Base-by-base conservation (phyloP, 2,329 filamentous ascomycete species). In the Tolypocladium nubicola region DNA sequence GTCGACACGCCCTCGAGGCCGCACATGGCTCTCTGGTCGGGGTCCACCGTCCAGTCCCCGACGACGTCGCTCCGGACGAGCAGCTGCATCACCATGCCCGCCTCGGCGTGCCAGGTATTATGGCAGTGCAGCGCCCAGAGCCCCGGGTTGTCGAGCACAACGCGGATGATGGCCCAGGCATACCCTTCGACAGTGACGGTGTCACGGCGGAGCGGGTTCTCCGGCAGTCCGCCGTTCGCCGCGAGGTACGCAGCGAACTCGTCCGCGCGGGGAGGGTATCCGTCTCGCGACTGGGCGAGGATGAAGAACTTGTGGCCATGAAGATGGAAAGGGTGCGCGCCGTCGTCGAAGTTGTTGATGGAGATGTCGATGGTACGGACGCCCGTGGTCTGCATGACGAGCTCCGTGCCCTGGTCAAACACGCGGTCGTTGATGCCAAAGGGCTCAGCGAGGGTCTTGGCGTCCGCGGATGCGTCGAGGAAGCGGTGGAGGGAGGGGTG, bases 71-170 rank as follows among this genome's bases (percentile, higher is more conserved):
- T 61, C 13, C 64, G 62, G 1, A 70, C 72, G 13, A 75, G 63
- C 56, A 86, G 76, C 66, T 84, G 80, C 83, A 86, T 85, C 38
- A 78, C 58, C 72, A 84, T 75, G 1, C 82, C 81, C 1, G 80
- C 77, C 61, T 82, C 80, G 0, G 75, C 73, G 63, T 85, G 82
- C 82, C 82, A 85, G 0, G 74, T 71, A 58, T 83, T 77, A 61
- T 84, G 81, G 61, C 81, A 84, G 64, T 84, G 81, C 26, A 84
- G 76, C 0, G 78, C 73, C 81, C 82, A 84, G 1, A 80, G 61
- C 1, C 82, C 82, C 0, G 81, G 76, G 63, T 83, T 84, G 59
- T 84, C 80, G 0, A 81, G 74, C 3, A 81, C 71, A 16, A 84
- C 75, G 56, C 81, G 70, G 14, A 85, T 66, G n/a, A 80, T 63